A percentile compares a stretch with the other conserved stretches of the same genome.
phyloP scores from a whole-genome alignment of 2,329 filamentous ascomycete species.

The Nakataea oryzae region DNA sequence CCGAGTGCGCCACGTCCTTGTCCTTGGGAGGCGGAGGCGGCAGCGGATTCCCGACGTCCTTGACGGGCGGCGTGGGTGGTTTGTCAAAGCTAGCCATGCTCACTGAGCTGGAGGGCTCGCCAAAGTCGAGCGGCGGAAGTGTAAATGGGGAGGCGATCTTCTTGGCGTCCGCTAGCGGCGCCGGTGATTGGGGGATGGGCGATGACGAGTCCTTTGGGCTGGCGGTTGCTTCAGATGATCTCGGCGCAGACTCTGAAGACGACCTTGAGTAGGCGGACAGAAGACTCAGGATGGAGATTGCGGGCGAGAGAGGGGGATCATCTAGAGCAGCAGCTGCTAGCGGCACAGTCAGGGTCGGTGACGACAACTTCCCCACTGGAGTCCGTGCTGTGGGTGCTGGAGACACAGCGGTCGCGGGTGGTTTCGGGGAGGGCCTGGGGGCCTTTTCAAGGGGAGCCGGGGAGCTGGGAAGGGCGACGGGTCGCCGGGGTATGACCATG shows the following conservation, averaged over 20 bases:
- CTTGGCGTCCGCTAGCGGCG: not conserved
- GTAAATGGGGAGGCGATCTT: not conserved
- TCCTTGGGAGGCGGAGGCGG: not conserved
- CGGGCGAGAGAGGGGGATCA: slow-evolving; percentile 22
- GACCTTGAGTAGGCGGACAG: slow-evolving; percentile 43
- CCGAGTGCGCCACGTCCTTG: not conserved
- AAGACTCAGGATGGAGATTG: slow-evolving; percentile 41
- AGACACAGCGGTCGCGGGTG: not conserved
- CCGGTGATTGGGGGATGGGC: slow-evolving; percentile 9
- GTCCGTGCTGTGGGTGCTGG: not conserved
- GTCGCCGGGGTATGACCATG: slow-evolving; percentile 26
- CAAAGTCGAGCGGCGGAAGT: not conserved
- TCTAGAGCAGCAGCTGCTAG: not conserved
- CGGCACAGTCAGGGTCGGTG: not conserved
- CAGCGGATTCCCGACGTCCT: not conserved
- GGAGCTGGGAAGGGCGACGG: slow-evolving; percentile 11
- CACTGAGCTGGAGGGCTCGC: not conserved
- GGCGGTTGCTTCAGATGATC: slow-evolving; percentile 27
- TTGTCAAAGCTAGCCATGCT: slow-evolving; percentile 6
- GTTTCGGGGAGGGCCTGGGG: not conserved
- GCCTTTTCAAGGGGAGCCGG: not conserved
- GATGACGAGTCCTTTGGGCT: slow-evolving; percentile 23
- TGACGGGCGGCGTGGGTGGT: slow-evolving; percentile 4
- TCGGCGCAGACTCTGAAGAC: slow-evolving; percentile 27
- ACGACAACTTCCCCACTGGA: not conserved